A percentile compares a stretch with the other conserved stretches of the same genome.
phyloP scores from a whole-genome alignment of 371 early-diverging fungal genomes.

The Mortierella polycephala region DNA sequence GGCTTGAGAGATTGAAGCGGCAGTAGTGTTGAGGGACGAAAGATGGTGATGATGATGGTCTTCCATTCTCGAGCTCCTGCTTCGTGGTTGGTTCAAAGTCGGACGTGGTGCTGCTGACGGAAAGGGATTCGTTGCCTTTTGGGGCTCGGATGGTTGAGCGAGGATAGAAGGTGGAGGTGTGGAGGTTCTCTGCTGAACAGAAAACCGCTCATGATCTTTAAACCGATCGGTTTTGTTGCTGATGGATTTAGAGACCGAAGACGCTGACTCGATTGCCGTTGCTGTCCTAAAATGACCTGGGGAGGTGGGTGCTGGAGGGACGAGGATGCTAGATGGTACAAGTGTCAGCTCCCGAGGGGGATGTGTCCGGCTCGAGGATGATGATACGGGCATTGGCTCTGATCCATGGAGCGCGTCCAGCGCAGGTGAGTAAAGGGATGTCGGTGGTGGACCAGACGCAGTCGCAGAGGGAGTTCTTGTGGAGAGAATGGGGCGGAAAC shows the following conservation, averaged over 20 bases:
- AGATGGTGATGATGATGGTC: too few species aligned
- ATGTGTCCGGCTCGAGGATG: not conserved
- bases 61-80: conserved; percentile 15
- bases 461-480: not conserved
- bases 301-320: conserved; percentile 20
- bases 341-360: conserved; percentile 10
- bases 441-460: not conserved
- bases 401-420: not conserved
- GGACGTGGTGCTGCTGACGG: conserved; percentile 31
- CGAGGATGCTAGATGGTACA: conserved; percentile 16
- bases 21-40: too few species aligned
- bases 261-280: conserved; percentile 23
- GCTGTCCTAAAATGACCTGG: conserved; percentile 30
- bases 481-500: conserved; percentile 12
- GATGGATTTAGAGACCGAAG: conserved; percentile 29
- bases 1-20: conserved; percentile 12
- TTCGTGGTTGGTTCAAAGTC: conserved; percentile 40
- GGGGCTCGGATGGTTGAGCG: conserved; percentile 27
- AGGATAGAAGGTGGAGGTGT: conserved; percentile 41
- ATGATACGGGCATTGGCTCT: conserved; percentile 15
- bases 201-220: conserved; percentile 30
- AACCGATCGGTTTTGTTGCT: conserved; percentile 38
- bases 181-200: conserved; percentile 24
- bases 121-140: conserved; percentile 23
- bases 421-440: too few species aligned